These are phyloP conservation scores for Lichtheimia ramosa DNA, from an alignment of 371 early-diverging fungal genomes.

Conservation along the genomic window DNA sequence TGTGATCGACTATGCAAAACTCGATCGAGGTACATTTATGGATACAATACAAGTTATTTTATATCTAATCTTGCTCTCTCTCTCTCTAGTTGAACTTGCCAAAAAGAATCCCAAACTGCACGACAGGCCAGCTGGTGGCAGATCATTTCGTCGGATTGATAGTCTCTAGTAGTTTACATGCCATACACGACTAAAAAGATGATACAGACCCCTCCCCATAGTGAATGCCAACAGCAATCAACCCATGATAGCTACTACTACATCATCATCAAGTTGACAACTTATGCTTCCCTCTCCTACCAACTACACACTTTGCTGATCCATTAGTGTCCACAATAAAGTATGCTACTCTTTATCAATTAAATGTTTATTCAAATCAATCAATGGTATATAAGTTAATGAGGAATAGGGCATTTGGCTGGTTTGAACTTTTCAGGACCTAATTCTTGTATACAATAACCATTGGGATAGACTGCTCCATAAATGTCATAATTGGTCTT, in stretches of 20 bases:
- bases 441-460: slow-evolving; percentile 37
- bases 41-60: not conserved
- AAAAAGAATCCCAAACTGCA: slow-evolving; percentile 82
- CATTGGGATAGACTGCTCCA: slow-evolving; percentile 25
- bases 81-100: slow-evolving; percentile 60
- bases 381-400: not conserved
- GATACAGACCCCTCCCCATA: no score
- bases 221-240: no score
- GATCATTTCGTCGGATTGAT: slow-evolving; percentile 73
- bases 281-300: no score
- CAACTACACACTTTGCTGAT: no score
- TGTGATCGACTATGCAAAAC: slow-evolving; percentile 72
- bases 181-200: no score
- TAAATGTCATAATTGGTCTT: slow-evolving; percentile 29
- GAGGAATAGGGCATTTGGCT: slow-evolving; percentile 10
- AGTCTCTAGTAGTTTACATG: slow-evolving; percentile 24
- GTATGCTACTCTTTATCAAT: no score
- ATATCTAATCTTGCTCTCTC: no score
- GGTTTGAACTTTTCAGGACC: slow-evolving; percentile 37
- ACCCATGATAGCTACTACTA: no score
- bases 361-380: no score
- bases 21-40: slow-evolving; percentile 47
- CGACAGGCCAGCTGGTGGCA: slow-evolving; percentile 73
- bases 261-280: no score
- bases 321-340: no score